Evolutionary conservation across 441 rosid genomes (phyloP).

Genomic region (Populus trichocarpa): DNA sequence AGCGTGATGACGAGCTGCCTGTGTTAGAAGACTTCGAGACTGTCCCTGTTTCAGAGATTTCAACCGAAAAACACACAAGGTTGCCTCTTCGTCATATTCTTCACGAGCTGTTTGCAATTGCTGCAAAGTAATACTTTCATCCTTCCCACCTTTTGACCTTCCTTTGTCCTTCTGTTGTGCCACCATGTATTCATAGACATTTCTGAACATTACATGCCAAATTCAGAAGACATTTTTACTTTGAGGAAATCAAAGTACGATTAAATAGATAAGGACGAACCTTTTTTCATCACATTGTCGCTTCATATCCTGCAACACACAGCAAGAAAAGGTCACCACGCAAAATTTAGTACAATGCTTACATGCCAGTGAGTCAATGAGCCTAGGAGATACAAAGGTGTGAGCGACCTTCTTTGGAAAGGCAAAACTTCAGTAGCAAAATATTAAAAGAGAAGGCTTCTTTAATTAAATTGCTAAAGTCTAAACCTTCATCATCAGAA

Average conservation of each 20-base stretch:
- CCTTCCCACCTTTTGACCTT: conserved; percentile 68
- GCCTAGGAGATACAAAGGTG: background rate
- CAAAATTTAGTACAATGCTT: conserved; percentile 4
- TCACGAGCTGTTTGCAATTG: conserved; percentile 71
- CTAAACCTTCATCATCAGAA: background rate
- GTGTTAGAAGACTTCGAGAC: conserved; percentile 88
- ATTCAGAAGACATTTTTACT: conserved; percentile 24
- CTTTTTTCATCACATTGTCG: conserved; percentile 96
- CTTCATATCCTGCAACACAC: conserved; percentile 87
- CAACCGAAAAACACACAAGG: conserved; percentile 75
- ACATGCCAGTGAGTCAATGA: background rate
- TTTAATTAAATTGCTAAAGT: background rate
- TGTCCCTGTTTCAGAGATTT: conserved; percentile 96
- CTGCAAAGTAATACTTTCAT: conserved; percentile 48
- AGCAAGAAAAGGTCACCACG: conserved; percentile 22
- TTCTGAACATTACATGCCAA: conserved; percentile 48
- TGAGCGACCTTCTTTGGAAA: background rate
- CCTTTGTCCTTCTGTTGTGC: conserved; percentile 83
- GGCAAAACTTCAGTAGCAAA: background rate
- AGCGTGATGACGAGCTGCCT: conserved; percentile 93
- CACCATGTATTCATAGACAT: conserved; percentile 69
- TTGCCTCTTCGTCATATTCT: conserved; percentile 84
- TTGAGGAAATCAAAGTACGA: conserved; percentile 18
- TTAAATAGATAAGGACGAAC: conserved; percentile 32
- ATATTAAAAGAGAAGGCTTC: background rate